phyloP scores from a whole-genome alignment of 2,329 filamentous ascomycete genomes.

The Diplodia mutila region DNA sequence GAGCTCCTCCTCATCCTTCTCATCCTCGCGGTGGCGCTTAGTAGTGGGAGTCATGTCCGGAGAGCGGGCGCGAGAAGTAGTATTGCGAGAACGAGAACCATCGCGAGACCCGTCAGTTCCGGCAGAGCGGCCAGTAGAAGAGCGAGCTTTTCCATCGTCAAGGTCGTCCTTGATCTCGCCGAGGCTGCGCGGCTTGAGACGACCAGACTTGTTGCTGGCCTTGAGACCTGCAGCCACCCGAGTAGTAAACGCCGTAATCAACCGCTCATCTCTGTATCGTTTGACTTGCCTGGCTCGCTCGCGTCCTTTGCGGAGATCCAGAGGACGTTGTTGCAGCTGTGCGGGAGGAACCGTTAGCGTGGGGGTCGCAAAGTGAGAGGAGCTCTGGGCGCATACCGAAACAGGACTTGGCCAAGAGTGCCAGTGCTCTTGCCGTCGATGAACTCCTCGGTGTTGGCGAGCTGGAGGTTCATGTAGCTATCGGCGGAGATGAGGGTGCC shows the following conservation, averaged over 20 bases:
- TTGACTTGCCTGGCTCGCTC: slow-evolving; percentile 29
- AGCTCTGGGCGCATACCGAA: slow-evolving; percentile 63
- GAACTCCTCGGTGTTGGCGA: slow-evolving; percentile 88
- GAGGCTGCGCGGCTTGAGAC: neutral
- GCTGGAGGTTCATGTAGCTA: slow-evolving; percentile 98
- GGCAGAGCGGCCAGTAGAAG: neutral
- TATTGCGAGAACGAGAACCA: neutral
- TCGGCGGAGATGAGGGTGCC: slow-evolving; percentile 90
- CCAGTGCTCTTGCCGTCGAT: slow-evolving; percentile 86
- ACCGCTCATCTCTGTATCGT: slow-evolving; percentile 29
- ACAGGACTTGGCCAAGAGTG: slow-evolving; percentile 85
- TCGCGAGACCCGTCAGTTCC: neutral
- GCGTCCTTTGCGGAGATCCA: slow-evolving; percentile 72
- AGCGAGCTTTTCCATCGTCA: neutral
- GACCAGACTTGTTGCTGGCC: neutral
- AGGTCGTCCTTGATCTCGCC: neutral
- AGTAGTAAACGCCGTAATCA: slow-evolving; percentile 12
- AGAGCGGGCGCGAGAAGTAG: neutral
- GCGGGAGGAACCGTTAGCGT: neutral
- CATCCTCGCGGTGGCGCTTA: neutral
- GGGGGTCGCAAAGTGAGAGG: neutral
- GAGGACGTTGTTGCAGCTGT: slow-evolving; percentile 93
- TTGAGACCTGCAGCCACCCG: neutral
- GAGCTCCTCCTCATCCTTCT: neutral
- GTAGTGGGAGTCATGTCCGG: neutral